Evolutionary conservation across 176 grass and related monocot species (phyloP), one percentile per base, ranked within the genome.

Genomic region (Oryza longistaminata): DNA sequence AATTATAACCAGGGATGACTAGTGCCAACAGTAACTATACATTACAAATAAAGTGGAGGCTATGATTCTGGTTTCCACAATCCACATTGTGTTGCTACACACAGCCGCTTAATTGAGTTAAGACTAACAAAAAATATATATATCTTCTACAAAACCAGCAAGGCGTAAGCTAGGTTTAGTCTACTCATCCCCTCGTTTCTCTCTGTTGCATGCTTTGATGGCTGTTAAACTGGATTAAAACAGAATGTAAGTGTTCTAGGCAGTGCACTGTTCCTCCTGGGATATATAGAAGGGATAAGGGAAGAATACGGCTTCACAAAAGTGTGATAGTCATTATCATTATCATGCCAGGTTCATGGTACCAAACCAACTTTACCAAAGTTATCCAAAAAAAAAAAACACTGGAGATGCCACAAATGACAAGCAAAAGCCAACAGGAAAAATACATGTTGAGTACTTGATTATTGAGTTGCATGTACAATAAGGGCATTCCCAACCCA

Each of bases 391-490:
- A 27, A 40, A 40, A 1, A 31, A 79, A 45, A 29, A 5, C 22
- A 2, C 19, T 60, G 24, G 35, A 73, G 52, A 55, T 73, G 37
- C 24, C 53, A 9, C 6, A 62, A 43, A 22, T 60, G 33, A 81
- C 15, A 27, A 42, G 12, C 21, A 81, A 81, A 48, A 60, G 49
- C 3, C 21, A 81, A 81, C 67, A 60, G 49, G 48, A 61, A 61
- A 39, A 74, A 76, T 11, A 24, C 74, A 81, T 27, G 29, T 26
- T 81, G 37, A 71, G 46, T 46, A 71, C 48, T 40, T 70, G 12
- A 71, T 58, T 39, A 42, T 22, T 31, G 49, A 33, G 48, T 49
- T 12, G 22, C 15, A 42, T 19, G n/a, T 68, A 45, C 10, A 62
- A 29, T 68, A 82, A n/a, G n/a, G n/a, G n/a, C n/a, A n/a, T n/a